Evolutionary conservation across 2,329 filamentous ascomycete genomes (phyloP).

Genomic region (Colletotrichum tamarilloi): DNA sequence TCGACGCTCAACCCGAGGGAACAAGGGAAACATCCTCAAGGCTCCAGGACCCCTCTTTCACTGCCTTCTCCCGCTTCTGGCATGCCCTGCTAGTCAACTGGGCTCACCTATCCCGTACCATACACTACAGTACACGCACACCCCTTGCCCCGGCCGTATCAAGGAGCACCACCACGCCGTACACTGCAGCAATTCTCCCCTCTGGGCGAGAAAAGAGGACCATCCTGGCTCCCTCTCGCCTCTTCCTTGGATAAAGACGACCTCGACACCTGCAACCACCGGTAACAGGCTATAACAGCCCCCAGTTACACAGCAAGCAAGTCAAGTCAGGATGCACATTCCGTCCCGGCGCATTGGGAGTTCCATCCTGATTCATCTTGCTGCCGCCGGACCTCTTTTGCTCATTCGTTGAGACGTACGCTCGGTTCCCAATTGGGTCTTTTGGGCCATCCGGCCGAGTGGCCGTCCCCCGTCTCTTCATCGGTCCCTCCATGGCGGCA

Average conservation of each 20-base stretch:
- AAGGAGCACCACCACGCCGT: neutral
- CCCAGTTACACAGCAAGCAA: neutral
- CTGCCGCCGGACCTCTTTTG: constrained; percentile 8
- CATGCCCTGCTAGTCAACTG: constrained; percentile 10
- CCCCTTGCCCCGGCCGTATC: neutral
- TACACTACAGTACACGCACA: neutral
- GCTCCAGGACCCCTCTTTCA: constrained; percentile 13
- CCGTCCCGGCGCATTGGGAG: constrained; percentile 13
- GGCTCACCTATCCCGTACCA: neutral
- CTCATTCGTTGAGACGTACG: constrained; percentile 21
- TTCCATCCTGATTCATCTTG: constrained; percentile 17
- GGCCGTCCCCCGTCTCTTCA: neutral
- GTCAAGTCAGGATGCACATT: constrained; percentile 9
- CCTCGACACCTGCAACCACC: neutral
- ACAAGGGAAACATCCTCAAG: neutral
- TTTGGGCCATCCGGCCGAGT: constrained; percentile 27
- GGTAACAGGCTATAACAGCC: neutral
- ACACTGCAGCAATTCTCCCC: neutral
- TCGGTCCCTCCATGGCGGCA: constrained; percentile 6
- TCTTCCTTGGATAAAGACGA: neutral
- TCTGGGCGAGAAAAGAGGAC: neutral
- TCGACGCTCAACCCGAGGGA: constrained; percentile 9
- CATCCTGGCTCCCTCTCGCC: constrained; percentile 1
- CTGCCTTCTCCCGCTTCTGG: neutral
- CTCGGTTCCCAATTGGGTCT: constrained; percentile 17